phyloP scores from a whole-genome alignment of 2,329 filamentous ascomycete species.

The Xylariales sp. region DNA sequence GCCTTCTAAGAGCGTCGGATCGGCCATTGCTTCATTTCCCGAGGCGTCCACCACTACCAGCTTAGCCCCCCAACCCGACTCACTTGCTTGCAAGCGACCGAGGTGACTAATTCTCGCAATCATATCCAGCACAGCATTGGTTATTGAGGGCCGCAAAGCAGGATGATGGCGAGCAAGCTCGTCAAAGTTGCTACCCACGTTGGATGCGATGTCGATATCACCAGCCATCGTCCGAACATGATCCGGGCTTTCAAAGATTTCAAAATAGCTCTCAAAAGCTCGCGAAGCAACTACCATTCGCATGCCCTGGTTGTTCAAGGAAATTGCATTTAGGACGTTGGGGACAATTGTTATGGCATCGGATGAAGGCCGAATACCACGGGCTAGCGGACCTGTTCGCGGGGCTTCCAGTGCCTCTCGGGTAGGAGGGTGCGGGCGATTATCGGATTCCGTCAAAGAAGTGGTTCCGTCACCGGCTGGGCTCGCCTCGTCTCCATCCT shows the following conservation, averaged over 20 bases:
- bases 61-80: conserved; percentile 72
- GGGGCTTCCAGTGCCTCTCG: conserved; percentile 42
- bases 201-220: conserved; percentile 65
- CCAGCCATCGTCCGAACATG: conserved; percentile 77
- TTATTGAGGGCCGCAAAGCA: conserved; percentile 71
- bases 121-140: conserved; percentile 85
- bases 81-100: conserved; percentile 64
- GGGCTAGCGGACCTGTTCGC: conserved; percentile 46
- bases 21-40: conserved; percentile 56
- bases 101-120: conserved; percentile 74
- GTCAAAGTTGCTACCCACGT: conserved; percentile 82
- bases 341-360: conserved; percentile 88
- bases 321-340: conserved; percentile 87
- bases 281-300: conserved; percentile 79
- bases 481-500: conserved; percentile 28
- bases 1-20: conserved; percentile 29
- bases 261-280: conserved; percentile 82
- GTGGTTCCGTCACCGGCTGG: conserved; percentile 35
- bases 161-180: conserved; percentile 94
- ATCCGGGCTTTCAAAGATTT: conserved; percentile 90
- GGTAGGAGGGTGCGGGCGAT: conserved; percentile 48
- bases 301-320: conserved; percentile 82
- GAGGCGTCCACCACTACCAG: conserved; percentile 60
- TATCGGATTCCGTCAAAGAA: conserved; percentile 31
- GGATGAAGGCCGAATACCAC: conserved; percentile 77